Evolutionary conservation across 768 basidiomycete species (phyloP).

Genomic region (Filobasidium wieringae): DNA sequence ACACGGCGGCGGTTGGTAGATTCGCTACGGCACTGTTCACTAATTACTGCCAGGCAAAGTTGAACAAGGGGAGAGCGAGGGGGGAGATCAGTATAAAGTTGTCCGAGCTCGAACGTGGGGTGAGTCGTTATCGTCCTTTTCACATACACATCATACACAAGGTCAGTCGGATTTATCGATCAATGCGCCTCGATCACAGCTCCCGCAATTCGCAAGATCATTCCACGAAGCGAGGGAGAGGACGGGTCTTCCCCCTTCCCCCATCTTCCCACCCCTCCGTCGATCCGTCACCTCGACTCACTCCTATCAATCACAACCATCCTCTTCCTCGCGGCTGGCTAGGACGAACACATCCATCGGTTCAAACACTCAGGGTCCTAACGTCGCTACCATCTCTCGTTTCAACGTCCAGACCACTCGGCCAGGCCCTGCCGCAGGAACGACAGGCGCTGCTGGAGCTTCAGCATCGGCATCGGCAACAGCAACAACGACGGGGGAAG

Average conservation of each 20-base stretch:
- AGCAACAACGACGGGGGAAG: conserved; percentile 2
- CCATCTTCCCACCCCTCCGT: conserved; percentile 15
- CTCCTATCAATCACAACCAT: not conserved
- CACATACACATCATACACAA: too few species aligned
- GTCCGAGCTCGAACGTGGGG: conserved; percentile 27
- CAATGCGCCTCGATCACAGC: conserved; percentile 3
- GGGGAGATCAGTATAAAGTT: conserved; percentile 29
- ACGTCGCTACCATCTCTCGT: not conserved
- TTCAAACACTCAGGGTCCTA: conserved; percentile 1
- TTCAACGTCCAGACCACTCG: not conserved
- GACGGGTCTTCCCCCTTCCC: conserved; percentile 24
- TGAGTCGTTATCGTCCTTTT: conserved; percentile 12
- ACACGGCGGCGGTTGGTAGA: conserved; percentile 5
- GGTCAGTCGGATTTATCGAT: too few species aligned
- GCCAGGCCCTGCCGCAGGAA: not conserved
- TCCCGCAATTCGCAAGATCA: conserved; percentile 20
- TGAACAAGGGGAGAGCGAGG: conserved; percentile 21
- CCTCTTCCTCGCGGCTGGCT: conserved; percentile 9
- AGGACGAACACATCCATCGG: conserved; percentile 3
- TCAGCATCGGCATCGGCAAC: not conserved
- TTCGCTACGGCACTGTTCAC: conserved; percentile 30
- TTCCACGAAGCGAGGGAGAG: conserved; percentile 22
- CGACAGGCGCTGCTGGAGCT: not conserved
- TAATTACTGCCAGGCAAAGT: conserved; percentile 30
- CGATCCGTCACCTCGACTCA: conserved; percentile 13